Conservation (phyloP, 305 asterid genomes). For the Fraxinus paxiana region DNA sequence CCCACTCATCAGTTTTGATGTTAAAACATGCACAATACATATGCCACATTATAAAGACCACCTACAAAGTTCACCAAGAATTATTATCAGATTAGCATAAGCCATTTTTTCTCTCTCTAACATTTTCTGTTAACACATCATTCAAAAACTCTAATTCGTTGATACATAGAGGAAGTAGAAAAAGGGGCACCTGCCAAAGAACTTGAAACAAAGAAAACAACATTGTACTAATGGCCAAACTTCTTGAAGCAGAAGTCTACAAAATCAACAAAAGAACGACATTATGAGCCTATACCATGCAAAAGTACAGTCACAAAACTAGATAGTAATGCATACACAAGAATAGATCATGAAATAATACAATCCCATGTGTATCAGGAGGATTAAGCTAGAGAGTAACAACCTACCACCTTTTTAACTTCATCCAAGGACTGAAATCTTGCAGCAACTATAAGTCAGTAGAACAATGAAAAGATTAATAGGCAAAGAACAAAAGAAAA, state of each 20-base stretch:
- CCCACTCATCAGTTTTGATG: constrained; percentile 63
- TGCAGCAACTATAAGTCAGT: constrained; percentile 26
- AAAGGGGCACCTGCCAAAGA: constrained; percentile 44
- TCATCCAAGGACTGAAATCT: constrained; percentile 26
- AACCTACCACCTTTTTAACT: constrained; percentile 32
- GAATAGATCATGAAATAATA: neutral
- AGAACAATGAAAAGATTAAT: neutral
- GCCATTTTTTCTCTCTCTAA: neutral
- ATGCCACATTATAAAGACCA: constrained; percentile 51
- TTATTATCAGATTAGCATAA: neutral
- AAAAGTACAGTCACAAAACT: neutral
- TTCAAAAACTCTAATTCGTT: neutral
- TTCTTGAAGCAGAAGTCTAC: constrained; percentile 25
- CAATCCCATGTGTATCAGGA: neutral
- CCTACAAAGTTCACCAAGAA: constrained; percentile 28
- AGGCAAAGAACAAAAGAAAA: constrained; percentile 4
- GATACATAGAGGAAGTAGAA: neutral
- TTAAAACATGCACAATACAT: constrained; percentile 44
- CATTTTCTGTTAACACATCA: neutral
- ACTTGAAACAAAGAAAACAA: constrained; percentile 47
- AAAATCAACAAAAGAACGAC: constrained; percentile 8
- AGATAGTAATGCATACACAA: neutral
- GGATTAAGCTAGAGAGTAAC: constrained; percentile 14
- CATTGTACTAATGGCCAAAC: constrained; percentile 36
- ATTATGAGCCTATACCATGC: neutral